phyloP scores from a whole-genome alignment of 2,329 filamentous ascomycete genomes.

The Metarhizium sp. region DNA sequence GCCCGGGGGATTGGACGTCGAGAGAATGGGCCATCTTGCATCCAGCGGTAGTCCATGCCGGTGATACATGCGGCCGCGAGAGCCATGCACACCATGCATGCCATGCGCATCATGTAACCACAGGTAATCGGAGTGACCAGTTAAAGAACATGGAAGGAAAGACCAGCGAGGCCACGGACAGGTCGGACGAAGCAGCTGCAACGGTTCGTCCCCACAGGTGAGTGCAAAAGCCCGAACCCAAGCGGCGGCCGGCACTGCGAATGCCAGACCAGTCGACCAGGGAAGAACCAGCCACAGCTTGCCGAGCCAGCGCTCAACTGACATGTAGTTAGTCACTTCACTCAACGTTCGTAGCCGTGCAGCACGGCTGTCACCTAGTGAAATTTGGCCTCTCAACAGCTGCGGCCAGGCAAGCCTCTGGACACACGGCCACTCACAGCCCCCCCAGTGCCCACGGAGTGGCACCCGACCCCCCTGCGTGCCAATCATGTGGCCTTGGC shows the following conservation, averaged over 20 bases:
- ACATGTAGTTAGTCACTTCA: neutral
- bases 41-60: neutral
- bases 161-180: neutral
- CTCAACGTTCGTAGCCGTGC: neutral
- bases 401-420: neutral
- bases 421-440: constrained; percentile 11
- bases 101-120: neutral
- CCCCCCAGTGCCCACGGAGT: constrained; percentile 6
- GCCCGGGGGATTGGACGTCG: neutral
- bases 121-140: neutral
- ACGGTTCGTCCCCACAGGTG: neutral
- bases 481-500: constrained; percentile 25
- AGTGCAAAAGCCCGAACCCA: neutral
- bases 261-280: neutral
- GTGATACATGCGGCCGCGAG: neutral
- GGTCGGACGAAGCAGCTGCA: neutral
- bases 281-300: neutral
- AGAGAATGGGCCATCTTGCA: constrained; percentile 2
- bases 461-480: constrained; percentile 7
- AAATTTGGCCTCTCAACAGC: neutral
- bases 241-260: neutral
- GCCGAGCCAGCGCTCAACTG: too few species aligned
- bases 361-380: neutral
- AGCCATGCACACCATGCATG: neutral
- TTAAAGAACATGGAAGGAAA: neutral